Base-by-base conservation (phyloP, 1,284 basidiomycete genomes). In the Chondrostereum purpureum region DNA sequence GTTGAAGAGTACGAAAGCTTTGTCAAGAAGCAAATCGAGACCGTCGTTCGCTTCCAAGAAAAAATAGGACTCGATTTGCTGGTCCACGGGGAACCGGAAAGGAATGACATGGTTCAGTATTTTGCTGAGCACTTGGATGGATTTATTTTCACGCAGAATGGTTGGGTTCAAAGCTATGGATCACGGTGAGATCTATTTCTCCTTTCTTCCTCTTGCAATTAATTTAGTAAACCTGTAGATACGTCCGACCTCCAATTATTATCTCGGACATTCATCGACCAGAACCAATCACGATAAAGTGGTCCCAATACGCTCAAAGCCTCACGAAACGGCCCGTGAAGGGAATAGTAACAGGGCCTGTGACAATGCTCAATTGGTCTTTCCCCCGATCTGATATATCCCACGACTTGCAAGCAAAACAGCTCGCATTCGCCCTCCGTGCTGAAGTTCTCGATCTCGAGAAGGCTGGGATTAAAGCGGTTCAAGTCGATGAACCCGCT, bases 71-170 rank as follows among this genome's bases (percentile, higher is more conserved):
- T 99, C 55, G 96, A 99, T 72, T 82, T 99, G 52, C 81, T 99
- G 59, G 96, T 99, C 55, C 96, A 99, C 73, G 96, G 96, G 63
- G 96, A 99, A 73, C 90, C 96, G 47, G 94, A 98, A 77, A 86
- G 94, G 62, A 97, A 97, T 70, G 94, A 98, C 79, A 97, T 97
- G 94, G 92, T 97, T 50, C 92, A 97, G 73, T 99, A 99, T 86
- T 99, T 99, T 60, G 96, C 96, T 62, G 96, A 99, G 73, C 90
- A 86, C 62, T 78, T 99, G 58, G 77, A 83, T 52, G 96, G 96
- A 57, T 98, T 99, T 65, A 92, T 90, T 69, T 97, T 96, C 72
- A 97, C 93, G 50, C 92, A 98, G 73, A 94, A 97, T 60, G 96
- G 83, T 48, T 99, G 96, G 96, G 96, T 99, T 33, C 96, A 99